These are phyloP conservation scores for Dimocarpus longan DNA, from an alignment of 345 rosid species.

Conservation along the genomic window DNA sequence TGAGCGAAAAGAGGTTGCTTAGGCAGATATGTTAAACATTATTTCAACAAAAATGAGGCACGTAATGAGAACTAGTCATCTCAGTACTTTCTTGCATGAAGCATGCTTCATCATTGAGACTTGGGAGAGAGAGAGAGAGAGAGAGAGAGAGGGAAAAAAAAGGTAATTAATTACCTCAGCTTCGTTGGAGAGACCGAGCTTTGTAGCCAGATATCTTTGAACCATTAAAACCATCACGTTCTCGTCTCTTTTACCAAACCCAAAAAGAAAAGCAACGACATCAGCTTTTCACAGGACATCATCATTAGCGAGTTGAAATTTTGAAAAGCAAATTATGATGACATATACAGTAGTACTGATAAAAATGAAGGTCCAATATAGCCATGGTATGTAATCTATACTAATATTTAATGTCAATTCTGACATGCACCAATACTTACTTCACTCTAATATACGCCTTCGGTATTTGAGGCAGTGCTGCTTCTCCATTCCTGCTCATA, in stretches of 20 bases:
- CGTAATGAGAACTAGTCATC: conserved; percentile 17
- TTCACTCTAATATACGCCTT: conserved; percentile 48
- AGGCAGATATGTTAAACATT: not conserved
- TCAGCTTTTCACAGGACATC: conserved; percentile 40
- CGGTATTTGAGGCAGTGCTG: conserved; percentile 42
- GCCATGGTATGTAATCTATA: not conserved
- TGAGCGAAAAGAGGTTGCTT: too few species aligned
- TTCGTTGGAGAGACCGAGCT: conserved; percentile 48
- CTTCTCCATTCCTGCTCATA: conserved; percentile 35
- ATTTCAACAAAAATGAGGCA: not conserved
- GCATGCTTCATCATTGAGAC: conserved; percentile 22
- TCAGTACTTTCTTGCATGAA: conserved; percentile 13
- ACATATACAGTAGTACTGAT: not conserved
- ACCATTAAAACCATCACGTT: conserved; percentile 40
- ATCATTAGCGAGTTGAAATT: conserved; percentile 38
- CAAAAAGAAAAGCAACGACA: conserved; percentile 25
- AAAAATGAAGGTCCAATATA: conserved; percentile 2
- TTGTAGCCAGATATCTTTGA: conserved; percentile 43
- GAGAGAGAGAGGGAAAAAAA: too few species aligned
- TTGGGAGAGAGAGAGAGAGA: not conserved
- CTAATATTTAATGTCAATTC: not conserved
- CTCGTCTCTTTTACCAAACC: conserved; percentile 38
- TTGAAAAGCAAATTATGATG: conserved; percentile 7
- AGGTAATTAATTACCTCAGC: conserved; percentile 33
- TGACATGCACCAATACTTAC: conserved; percentile 34